Evolutionary conservation across 805 yeast species (phyloP).

Genomic region (Kuraishia floccosa): DNA sequence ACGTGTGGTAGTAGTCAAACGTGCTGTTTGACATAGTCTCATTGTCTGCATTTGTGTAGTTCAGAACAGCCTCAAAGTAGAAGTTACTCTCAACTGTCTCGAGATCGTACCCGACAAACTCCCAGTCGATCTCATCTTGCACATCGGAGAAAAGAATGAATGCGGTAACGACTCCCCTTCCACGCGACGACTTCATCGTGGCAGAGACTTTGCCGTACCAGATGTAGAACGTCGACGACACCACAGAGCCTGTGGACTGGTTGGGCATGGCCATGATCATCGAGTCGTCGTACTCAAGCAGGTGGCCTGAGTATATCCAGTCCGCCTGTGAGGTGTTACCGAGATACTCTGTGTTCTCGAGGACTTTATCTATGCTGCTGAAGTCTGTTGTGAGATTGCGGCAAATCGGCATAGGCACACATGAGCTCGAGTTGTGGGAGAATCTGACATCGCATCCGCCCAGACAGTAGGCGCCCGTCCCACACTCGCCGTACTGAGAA

Average conservation of each 20-base stretch:
- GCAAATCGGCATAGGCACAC: conserved; percentile 84
- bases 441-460: conserved; percentile 80
- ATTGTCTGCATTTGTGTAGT: conserved; percentile 49
- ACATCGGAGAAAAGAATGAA: conserved; percentile 73
- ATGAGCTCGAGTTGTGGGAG: conserved; percentile 55
- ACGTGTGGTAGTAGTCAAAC: conserved; percentile 58
- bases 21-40: conserved; percentile 39
- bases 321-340: conserved; percentile 62
- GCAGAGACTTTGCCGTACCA: conserved; percentile 84
- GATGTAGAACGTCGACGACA: conserved; percentile 66
- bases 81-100: conserved; percentile 63
- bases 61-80: conserved; percentile 64
- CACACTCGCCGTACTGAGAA: conserved; percentile 49
- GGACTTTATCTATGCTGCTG: conserved; percentile 16
- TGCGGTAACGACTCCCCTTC: conserved; percentile 75
- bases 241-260: conserved; percentile 61
- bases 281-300: conserved; percentile 42
- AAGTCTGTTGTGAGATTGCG: conserved; percentile 31
- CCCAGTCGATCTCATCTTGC: conserved; percentile 86
- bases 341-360: conserved; percentile 19
- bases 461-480: conserved; percentile 43
- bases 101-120: conserved; percentile 71
- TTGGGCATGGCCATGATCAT: conserved; percentile 71
- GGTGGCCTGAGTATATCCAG: conserved; percentile 62
- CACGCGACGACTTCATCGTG: conserved; percentile 61